phyloP scores from a whole-genome alignment of 2,329 filamentous ascomycete species.

The Apiospora phragmitis region DNA sequence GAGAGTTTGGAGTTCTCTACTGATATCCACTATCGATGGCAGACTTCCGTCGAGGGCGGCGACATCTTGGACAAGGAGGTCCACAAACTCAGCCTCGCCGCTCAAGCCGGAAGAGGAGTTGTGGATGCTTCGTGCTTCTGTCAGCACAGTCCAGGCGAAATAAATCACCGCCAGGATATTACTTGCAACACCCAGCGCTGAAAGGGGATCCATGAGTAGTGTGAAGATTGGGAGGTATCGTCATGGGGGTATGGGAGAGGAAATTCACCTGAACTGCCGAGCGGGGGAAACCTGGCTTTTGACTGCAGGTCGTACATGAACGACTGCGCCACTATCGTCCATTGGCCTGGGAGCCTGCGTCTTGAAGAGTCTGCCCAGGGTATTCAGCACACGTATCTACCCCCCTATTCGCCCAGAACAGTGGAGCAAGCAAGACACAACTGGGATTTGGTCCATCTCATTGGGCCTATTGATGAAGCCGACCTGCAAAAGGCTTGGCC shows the following conservation, averaged over 20 bases:
- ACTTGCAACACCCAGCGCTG: background rate
- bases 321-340: background rate
- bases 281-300: background rate
- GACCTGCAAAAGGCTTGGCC: background rate
- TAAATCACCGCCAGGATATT: background rate
- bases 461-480: background rate
- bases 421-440: background rate
- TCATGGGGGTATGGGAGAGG: background rate
- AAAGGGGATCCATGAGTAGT: background rate
- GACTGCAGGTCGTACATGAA: background rate
- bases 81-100: background rate
- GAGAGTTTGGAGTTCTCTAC: background rate
- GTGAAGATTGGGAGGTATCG: background rate
- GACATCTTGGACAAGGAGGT: background rate
- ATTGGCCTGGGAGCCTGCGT: background rate
- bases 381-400: too few relatives aligned
- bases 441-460: background rate
- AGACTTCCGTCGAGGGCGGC: background rate
- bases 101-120: background rate
- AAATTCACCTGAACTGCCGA: background rate
- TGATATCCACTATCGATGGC: background rate
- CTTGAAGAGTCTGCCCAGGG: background rate
- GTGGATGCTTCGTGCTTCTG: background rate
- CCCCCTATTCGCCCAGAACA: background rate
- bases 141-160: background rate